Evolutionary conservation across 495 filamentous ascomycete species (phyloP).

Genomic region (Thermochaetoides thermophila): DNA sequence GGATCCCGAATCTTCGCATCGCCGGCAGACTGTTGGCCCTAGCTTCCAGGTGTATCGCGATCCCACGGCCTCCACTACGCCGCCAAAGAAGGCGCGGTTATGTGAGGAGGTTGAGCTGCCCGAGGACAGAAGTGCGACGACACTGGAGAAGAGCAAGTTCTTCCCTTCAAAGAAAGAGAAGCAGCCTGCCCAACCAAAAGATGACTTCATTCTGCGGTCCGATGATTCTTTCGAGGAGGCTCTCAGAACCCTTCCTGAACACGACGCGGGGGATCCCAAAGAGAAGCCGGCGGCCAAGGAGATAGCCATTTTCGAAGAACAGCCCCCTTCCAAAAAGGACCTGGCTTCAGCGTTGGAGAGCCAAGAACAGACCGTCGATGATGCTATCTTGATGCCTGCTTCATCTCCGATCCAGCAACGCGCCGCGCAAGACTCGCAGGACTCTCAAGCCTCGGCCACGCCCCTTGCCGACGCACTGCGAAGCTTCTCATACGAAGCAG

Average conservation of each 20-base stretch:
- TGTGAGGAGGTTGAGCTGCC: constrained; percentile 23
- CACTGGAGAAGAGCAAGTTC: constrained; percentile 26
- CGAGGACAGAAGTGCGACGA: constrained; percentile 9
- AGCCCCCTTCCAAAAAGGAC: constrained; percentile 2
- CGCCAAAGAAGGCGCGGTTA: constrained; percentile 35
- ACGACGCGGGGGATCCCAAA: constrained; percentile 7
- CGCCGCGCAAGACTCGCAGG: too few species aligned
- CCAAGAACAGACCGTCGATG: constrained; percentile 1
- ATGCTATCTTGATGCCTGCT: constrained; percentile 16
- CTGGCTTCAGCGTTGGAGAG: neutral
- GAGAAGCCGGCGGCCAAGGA: constrained; percentile 2
- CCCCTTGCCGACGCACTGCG: constrained; percentile 7
- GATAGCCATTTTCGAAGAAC: constrained; percentile 16
- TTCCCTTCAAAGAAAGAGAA: constrained; percentile 18
- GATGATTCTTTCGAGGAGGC: constrained; percentile 34
- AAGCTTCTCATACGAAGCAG: constrained; percentile 14
- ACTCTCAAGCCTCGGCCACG: constrained; percentile 7
- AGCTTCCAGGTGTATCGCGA: constrained; percentile 12
- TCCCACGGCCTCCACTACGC: constrained; percentile 16
- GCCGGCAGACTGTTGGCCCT: constrained; percentile 21
- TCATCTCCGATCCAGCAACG: constrained; percentile 11
- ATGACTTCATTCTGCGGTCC: constrained; percentile 25
- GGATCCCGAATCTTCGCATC: constrained; percentile 13
- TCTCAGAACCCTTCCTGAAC: constrained; percentile 26
- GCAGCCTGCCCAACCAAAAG: constrained; percentile 6